Conservation (phyloP, 2,329 filamentous ascomycete species). For the Colletotrichum agaves region DNA sequence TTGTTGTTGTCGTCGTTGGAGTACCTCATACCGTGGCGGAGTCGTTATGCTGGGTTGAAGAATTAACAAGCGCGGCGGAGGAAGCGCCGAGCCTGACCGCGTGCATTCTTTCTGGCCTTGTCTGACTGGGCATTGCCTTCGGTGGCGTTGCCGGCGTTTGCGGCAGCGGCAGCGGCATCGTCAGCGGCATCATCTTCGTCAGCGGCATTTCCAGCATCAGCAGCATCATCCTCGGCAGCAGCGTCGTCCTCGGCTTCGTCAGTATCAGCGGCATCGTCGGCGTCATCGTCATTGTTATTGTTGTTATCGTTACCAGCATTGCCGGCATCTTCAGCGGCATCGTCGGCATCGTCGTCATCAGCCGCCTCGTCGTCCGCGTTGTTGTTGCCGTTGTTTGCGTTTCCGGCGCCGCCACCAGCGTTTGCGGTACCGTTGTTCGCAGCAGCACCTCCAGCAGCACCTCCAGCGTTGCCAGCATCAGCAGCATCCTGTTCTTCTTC, state of each 20-base stretch:
- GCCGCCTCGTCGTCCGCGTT: not conserved
- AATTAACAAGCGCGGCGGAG: not conserved
- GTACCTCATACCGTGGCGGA: not conserved
- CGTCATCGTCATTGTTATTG: not conserved
- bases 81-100: slow-evolving; percentile 6
- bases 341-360: not conserved
- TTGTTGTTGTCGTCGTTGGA: not conserved
- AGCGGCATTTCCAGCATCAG: not conserved
- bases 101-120: not conserved
- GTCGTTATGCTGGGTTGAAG: not conserved
- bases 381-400: not conserved
- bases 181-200: not conserved
- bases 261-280: not conserved
- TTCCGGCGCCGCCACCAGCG: not conserved
- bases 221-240: not conserved
- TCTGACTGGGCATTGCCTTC: slow-evolving; percentile 1
- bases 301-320: not conserved
- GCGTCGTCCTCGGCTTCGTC: not conserved
- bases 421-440: not conserved
- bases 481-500: not conserved
- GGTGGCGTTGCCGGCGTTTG: not conserved
- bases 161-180: not conserved
- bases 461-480: not conserved
- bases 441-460: not conserved
- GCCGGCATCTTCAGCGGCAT: not conserved